Evolutionary conservation across 2,329 filamentous ascomycete genomes (phyloP), one percentile per base, ranked within the genome.

Genomic region (Elsinoe australis): DNA sequence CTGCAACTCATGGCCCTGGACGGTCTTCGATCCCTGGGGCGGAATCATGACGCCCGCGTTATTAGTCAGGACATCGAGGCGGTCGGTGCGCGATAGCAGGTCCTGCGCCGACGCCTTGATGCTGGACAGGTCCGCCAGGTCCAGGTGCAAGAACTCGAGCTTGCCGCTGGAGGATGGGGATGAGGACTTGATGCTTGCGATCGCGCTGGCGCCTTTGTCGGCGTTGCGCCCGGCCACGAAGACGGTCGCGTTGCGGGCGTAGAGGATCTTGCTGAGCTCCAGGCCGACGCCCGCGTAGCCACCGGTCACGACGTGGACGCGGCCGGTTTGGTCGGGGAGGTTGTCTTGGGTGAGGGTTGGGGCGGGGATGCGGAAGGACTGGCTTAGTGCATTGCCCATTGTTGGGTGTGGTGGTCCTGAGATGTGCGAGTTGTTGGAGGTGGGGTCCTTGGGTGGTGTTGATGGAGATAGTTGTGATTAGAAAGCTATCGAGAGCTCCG

Each of bases 181-280:
- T 2, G 58, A 53, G 19, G 59, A 48, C 49, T 67, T 62, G 54
- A 79, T 71, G 4, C 59, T 52, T 3, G 62, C 57, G 36, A 80
- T 73, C 31, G 73, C 73, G 0, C 58, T 52, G 2, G 61, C 58
- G 9, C 65, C 73, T 52, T 73, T 74, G n/a, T 66, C 59, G 26
- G 65, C 56, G 3, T 61, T 70, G 22, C 76, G 73, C 2, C 70
- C 69, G 3, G 74, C 74, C 19, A 78, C 59, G 59, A 78, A 80
- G n/a, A 80, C 71, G 1, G 65, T 76, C 28, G 67, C 75, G 48
- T 76, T 73, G 28, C 67, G 69, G 9, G 63, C 59, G 59, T 80
- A 80, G 8, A 82, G 65, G 2, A 80, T 68, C 31, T 69, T 68
- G 24, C 64, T 65, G 15, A 80, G 65, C 53, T 78, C 72, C 32